Conservation (phyloP, 2,329 filamentous ascomycete species). For the Penicillium thymicola region DNA sequence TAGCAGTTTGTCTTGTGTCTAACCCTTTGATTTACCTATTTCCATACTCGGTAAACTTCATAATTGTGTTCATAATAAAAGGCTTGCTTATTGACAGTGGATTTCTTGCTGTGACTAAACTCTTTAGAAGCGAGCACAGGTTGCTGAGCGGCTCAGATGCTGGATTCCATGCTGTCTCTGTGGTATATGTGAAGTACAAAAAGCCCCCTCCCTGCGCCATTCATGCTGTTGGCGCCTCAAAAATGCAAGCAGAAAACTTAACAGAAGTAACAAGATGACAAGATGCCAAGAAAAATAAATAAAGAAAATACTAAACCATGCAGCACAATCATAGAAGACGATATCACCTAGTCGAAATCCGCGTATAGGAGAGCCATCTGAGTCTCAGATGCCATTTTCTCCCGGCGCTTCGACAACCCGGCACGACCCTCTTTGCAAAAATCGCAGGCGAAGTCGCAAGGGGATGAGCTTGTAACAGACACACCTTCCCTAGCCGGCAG, state of each 20-base stretch:
- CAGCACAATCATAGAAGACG: neutral
- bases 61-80: conserved; percentile 6
- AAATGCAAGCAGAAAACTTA: neutral
- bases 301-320: neutral
- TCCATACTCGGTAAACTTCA: conserved; percentile 1
- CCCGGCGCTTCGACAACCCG: conserved; percentile 57
- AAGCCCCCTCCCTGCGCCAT: neutral
- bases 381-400: conserved; percentile 28
- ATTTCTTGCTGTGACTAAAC: neutral
- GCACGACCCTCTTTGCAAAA: conserved; percentile 66
- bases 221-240: neutral
- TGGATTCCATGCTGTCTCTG: neutral
- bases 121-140: neutral
- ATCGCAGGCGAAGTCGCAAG: conserved; percentile 73
- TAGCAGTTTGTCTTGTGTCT: conserved; percentile 2
- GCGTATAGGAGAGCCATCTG: conserved; percentile 9
- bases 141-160: neutral
- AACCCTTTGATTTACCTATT: neutral
- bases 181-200: neutral
- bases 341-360: neutral
- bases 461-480: conserved; percentile 34
- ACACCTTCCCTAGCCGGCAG: conserved; percentile 3
- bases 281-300: too few relatives aligned
- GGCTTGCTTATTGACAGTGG: conserved; percentile 1
- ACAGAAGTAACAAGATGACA: neutral